Evolutionary conservation across 495 filamentous ascomycete genomes (phyloP).

Genomic region (Cercophora sp.): DNA sequence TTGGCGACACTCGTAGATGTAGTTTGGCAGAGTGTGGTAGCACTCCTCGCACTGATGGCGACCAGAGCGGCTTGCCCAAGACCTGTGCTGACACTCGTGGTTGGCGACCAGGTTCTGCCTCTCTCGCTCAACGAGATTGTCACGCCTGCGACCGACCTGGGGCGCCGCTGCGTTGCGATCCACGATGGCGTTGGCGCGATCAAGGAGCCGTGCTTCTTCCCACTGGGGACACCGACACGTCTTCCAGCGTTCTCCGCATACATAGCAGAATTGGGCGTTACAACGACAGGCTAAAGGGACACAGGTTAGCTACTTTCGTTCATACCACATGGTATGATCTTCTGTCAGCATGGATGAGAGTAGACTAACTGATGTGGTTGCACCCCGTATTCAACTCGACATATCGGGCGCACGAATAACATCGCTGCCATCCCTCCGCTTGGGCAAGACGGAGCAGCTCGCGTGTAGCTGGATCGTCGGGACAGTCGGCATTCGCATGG

Average conservation of each 20-base stretch:
- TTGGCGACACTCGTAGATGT: slow-evolving; percentile 30
- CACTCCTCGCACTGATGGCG: slow-evolving; percentile 25
- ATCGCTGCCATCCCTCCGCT: slow-evolving; percentile 41
- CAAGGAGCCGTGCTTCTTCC: slow-evolving; percentile 10
- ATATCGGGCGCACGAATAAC: slow-evolving; percentile 32
- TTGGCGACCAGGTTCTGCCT: slow-evolving; percentile 18
- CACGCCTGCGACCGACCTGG: neutral
- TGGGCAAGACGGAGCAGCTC: slow-evolving; percentile 32
- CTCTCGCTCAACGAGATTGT: slow-evolving; percentile 6
- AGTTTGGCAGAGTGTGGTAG: slow-evolving; percentile 16
- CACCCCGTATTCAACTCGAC: slow-evolving; percentile 44
- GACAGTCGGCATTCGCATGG: slow-evolving; percentile 40
- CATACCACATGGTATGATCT: too few species aligned
- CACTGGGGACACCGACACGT: slow-evolving; percentile 39
- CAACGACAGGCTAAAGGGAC: slow-evolving; percentile 42
- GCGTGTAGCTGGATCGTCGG: slow-evolving; percentile 32
- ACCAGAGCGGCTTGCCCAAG: slow-evolving; percentile 19
- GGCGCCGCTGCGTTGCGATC: neutral
- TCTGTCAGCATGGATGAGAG: too few species aligned
- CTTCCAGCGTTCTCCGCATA: slow-evolving; percentile 50
- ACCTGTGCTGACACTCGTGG: slow-evolving; percentile 25
- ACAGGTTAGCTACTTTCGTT: too few species aligned
- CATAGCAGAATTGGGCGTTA: slow-evolving; percentile 55
- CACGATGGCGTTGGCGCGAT: slow-evolving; percentile 9
- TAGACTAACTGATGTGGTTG: slow-evolving; percentile 44